Evolutionary conservation across 176 grass and related monocot genomes (phyloP), one percentile per base, ranked within the genome.

Genomic region (Carex littledalei): DNA sequence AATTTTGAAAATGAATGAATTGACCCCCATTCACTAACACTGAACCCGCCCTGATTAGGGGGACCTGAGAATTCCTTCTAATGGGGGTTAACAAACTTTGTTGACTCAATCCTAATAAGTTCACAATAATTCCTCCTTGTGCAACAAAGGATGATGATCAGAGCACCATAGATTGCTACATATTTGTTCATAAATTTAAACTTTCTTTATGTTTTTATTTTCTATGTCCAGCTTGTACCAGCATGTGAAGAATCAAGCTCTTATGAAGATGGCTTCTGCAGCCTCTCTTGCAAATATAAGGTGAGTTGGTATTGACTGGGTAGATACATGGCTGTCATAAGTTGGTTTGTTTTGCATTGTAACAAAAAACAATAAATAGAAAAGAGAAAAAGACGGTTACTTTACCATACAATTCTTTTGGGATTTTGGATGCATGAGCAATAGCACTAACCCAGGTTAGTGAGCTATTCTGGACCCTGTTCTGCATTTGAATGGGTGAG

Each of bases 221-320:
- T 86, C 29, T 85, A 72, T 91, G 34, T 84, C 17, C 84, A 91
- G 93, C 86, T 89, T 20, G 76, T 90, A 41, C 72, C 88, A 82
- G 71, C 86, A 75, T 77, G 75, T 84, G 91, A 60, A 85, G 83
- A 83, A 50, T 77, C 79, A 87, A 88, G 60, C 74, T 67, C 84
- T 82, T 34, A 59, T 81, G 86, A 86, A 61, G 80, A 85, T 89
- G 81, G 53, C 78, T 52, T 75, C 16, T 92, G 89, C 79, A 95
- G 95, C 58, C 87, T 86, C 85, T 95, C 88, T 59, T 98, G 95
- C 87, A 93, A 94, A 87, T 86, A 82, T 76, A 98, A 95, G 93
- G 95, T 93, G 82, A 84, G 89, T 76, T 73, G 3, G n/a, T 65
- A 66, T 82, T 66, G 80, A 24, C 59, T 65, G 34, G 22, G 39